Conservation (phyloP, 1,284 basidiomycete species). For the Cryptococcus depauperatus region DNA sequence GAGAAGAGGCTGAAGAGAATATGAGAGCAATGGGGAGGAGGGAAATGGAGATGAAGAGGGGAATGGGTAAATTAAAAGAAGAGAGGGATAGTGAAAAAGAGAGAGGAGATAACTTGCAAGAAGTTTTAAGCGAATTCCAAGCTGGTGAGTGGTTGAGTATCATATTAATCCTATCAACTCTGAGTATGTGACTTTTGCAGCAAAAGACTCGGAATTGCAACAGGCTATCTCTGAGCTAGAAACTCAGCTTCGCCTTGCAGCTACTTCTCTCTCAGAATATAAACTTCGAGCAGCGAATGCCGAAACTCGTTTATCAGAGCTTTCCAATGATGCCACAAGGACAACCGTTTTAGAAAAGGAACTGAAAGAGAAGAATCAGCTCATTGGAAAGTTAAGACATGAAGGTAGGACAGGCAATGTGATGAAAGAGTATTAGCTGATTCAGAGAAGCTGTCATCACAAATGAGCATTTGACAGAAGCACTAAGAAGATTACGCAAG, state of each 20-base stretch:
- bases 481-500: slow-evolving; percentile 80
- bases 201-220: slow-evolving; percentile 51
- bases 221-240: slow-evolving; percentile 77
- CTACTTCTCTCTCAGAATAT: slow-evolving; percentile 69
- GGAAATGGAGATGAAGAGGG: slow-evolving; percentile 57
- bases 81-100: slow-evolving; percentile 64
- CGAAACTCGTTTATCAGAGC: slow-evolving; percentile 65
- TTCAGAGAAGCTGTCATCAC: slow-evolving; percentile 69
- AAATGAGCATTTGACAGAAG: slow-evolving; percentile 96
- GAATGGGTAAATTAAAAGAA: slow-evolving; percentile 51
- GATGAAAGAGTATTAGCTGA: background rate
- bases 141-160: slow-evolving; percentile 53
- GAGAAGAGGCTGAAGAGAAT: slow-evolving; percentile 58
- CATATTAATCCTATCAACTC: background rate
- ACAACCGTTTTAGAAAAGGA: slow-evolving; percentile 73
- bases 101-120: slow-evolving; percentile 74
- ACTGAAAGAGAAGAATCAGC: slow-evolving; percentile 84
- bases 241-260: slow-evolving; percentile 59
- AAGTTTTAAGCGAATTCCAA: slow-evolving; percentile 92
- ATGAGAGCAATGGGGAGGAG: slow-evolving; percentile 58
- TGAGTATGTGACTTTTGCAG: too few relatives aligned
- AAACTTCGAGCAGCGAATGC: slow-evolving; percentile 78
- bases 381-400: slow-evolving; percentile 87
- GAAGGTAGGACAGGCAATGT: slow-evolving; percentile 57
- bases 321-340: slow-evolving; percentile 57